Conservation (phyloP, 352 stramenopile genomes). For the Phytophthora podocarpi region DNA sequence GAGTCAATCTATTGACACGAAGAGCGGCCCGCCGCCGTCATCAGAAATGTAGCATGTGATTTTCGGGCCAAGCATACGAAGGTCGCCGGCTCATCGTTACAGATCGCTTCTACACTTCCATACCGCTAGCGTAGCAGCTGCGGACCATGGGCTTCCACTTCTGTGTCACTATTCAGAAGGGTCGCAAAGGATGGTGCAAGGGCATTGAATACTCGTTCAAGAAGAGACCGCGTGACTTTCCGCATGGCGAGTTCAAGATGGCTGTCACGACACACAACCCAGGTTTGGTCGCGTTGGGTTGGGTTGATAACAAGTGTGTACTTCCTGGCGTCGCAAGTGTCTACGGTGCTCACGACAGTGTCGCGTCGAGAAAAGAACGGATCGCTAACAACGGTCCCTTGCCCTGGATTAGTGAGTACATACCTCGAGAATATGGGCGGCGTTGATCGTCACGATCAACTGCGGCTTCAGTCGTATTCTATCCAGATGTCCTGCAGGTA, state of each 20-base stretch:
- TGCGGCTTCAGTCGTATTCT: constrained; percentile 26
- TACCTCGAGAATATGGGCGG: constrained; percentile 16
- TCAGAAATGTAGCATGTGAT: constrained; percentile 5
- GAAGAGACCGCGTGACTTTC: neutral
- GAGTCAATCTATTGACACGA: constrained; percentile 3
- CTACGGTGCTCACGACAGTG: neutral
- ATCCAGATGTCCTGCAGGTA: constrained; percentile 18
- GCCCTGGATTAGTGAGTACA: neutral
- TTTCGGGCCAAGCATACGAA: constrained; percentile 1
- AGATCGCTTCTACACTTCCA: constrained; percentile 6
- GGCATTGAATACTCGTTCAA: neutral
- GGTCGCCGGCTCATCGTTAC: constrained; percentile 1
- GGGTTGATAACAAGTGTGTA: constrained; percentile 11
- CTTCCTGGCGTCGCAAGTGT: neutral
- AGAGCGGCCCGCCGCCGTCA: constrained; percentile 3
- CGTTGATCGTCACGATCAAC: constrained; percentile 23
- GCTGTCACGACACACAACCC: neutral
- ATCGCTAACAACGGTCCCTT: neutral
- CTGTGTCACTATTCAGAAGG: constrained; percentile 4
- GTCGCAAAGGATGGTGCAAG: constrained; percentile 6
- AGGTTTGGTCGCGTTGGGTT: no score
- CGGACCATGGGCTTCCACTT: constrained; percentile 11
- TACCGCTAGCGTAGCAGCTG: constrained; percentile 3
- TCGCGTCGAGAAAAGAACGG: neutral
- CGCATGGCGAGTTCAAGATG: neutral